Base-by-base conservation (phyloP, 176 grass and related monocot genomes). In the Oryza rufipogon region DNA sequence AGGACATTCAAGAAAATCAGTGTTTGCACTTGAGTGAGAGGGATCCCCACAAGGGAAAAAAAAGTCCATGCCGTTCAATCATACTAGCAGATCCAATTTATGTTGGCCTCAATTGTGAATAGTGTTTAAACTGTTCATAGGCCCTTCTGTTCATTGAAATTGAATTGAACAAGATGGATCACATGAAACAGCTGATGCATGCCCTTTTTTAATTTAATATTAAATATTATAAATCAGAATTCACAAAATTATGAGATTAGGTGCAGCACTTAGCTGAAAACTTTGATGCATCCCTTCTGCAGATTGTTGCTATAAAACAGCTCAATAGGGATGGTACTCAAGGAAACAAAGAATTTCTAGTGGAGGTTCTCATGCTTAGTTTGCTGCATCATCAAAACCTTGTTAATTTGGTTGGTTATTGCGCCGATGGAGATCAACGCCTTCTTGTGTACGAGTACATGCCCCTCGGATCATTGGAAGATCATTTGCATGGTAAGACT, bases 361-460 rank as follows among this genome's bases (percentile, higher is more conserved):
- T 91, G 78, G 92, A 94, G 78, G 92, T 94, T 28, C 86, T 94
- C 41, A 94, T 94, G 92, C 92, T 94, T 63, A 94, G 92, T 74
- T 73, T 94, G 75, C 79, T 94, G 73, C 92, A 91, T 79, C 89
- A 94, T 69, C 67, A 88, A 86, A 94, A 94, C 30, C 92, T 94
- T 82, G 92, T 94, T 15, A 94, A 65, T 84, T 84, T 94, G 74
- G 89, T 94, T 79, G 92, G 92, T 70, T 94, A 91, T 83, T 91
- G 92, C 87, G 86, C 89, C 30, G 92, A 94, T 79, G 92, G 92
- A 70, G 92, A 94, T 81, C 92, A 91, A 19, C 89, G 92, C 20
- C 92, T 94, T 85, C 92, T 94, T 69, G 92, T 94, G 69, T 94
- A 94, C 42, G 92, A 94, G 80, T 94, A 91, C 51, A 89, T 94